A percentile compares a stretch with the other conserved stretches of the same genome.
Conservation (phyloP, 345 rosid genomes). For the Camelina sativa region DNA sequence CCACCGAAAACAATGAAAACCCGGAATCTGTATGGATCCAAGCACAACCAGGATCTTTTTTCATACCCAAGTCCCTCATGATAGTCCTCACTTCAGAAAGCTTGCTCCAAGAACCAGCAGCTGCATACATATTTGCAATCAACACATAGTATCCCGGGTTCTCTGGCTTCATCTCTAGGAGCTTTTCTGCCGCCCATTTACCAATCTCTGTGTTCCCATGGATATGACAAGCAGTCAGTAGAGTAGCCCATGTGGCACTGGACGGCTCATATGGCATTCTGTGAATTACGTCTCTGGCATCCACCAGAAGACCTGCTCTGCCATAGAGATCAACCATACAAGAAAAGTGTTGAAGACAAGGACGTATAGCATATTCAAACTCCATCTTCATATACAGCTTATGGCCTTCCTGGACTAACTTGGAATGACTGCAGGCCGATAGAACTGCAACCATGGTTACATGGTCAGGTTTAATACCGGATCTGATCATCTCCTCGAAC, state of each 20-base stretch:
- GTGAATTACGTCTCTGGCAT: constrained; percentile 58
- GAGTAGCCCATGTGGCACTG: constrained; percentile 71
- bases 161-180: constrained; percentile 63
- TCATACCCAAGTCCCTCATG: constrained; percentile 75
- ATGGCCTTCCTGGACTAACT: constrained; percentile 65
- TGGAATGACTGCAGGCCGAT: constrained; percentile 88
- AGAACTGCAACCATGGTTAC: constrained; percentile 84
- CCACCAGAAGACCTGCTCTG: constrained; percentile 66
- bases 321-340: constrained; percentile 87
- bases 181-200: constrained; percentile 80
- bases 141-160: constrained; percentile 73
- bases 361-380: constrained; percentile 50
- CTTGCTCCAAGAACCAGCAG: constrained; percentile 69
- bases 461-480: constrained; percentile 66
- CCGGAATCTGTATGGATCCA: constrained; percentile 67
- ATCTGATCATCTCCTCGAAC: constrained; percentile 61
- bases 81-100: constrained; percentile 64
- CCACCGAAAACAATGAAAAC: constrained; percentile 61
- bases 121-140: constrained; percentile 78
- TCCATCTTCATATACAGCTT: constrained; percentile 57
- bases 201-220: constrained; percentile 65
- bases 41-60: constrained; percentile 75
- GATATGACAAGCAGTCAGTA: constrained; percentile 67
- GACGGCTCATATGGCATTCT: constrained; percentile 65
- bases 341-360: constrained; percentile 62